phyloP scores from a whole-genome alignment of 257 asterid genomes.

The Capsicum baccatum region DNA sequence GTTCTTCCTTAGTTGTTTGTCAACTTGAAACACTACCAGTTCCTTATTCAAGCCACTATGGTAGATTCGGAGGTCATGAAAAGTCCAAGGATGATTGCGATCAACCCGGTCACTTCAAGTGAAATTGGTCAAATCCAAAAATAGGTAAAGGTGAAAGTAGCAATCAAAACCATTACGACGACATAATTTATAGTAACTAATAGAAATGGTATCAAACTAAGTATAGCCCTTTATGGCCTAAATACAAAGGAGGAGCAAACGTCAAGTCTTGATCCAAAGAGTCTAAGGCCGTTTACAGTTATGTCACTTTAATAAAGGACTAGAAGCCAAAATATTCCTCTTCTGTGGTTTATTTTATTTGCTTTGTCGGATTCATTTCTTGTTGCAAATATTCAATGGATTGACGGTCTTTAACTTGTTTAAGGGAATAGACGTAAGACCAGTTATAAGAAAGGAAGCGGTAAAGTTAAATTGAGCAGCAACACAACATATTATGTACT shows the following conservation, averaged over 20 bases:
- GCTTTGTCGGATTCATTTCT: not conserved
- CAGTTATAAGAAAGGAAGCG: not conserved
- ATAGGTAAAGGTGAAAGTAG: too few species aligned
- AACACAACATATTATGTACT: not conserved
- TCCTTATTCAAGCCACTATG: too few species aligned
- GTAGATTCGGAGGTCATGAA: too few species aligned
- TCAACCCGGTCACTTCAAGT: too few species aligned
- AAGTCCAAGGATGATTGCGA: too few species aligned
- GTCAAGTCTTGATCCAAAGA: not conserved
- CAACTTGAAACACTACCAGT: too few species aligned
- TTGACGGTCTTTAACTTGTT: not conserved
- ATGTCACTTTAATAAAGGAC: not conserved
- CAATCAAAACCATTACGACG: too few species aligned
- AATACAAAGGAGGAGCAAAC: not conserved
- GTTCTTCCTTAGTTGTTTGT: too few species aligned
- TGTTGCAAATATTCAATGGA: too few species aligned
- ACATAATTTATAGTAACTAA: too few species aligned
- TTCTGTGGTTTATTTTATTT: not conserved
- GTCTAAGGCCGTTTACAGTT: not conserved
- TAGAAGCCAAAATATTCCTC: not conserved
- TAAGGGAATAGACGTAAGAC: not conserved
- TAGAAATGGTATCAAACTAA: not conserved
- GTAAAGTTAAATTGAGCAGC: not conserved
- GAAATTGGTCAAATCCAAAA: too few species aligned
- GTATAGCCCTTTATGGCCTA: slow-evolving; percentile 49